A percentile compares a stretch with the other conserved stretches of the same genome.
These are phyloP conservation scores for Chlamydomonas urium DNA, from an alignment of 139 green algal genomes.

Conservation along the genomic window DNA sequence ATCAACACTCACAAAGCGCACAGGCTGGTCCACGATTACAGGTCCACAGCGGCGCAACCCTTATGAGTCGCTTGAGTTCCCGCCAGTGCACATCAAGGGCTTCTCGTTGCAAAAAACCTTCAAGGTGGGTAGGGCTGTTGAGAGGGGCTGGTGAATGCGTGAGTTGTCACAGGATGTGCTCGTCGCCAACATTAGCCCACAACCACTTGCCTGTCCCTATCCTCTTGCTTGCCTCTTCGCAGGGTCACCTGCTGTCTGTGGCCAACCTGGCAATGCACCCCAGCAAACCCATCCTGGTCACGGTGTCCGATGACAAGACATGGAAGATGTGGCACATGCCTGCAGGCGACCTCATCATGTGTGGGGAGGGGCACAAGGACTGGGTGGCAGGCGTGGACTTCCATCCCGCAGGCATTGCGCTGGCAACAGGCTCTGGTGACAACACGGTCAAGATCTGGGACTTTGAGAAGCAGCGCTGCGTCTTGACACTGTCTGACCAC, in stretches of 20 bases:
- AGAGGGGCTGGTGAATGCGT: too few relatives aligned
- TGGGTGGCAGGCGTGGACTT: slow-evolving; percentile 81
- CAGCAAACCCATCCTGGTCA: slow-evolving; percentile 75
- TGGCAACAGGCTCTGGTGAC: slow-evolving; percentile 72
- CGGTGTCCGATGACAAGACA: slow-evolving; percentile 71
- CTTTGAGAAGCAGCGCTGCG: slow-evolving; percentile 76
- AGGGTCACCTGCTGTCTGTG: slow-evolving; percentile 52
- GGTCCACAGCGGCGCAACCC: slow-evolving; percentile 44
- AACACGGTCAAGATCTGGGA: slow-evolving; percentile 79
- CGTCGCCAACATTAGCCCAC: too few relatives aligned
- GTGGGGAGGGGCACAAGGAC: slow-evolving; percentile 74
- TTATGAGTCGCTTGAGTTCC: slow-evolving; percentile 44
- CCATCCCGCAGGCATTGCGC: slow-evolving; percentile 60
- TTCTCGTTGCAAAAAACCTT: slow-evolving; percentile 58
- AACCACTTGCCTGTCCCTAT: too few relatives aligned
- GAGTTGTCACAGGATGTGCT: too few relatives aligned
- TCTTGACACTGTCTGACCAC: slow-evolving; percentile 75
- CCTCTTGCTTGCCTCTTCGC: neutral
- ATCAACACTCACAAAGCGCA: too few relatives aligned
- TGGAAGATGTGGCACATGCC: slow-evolving; percentile 59
- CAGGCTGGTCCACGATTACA: slow-evolving; percentile 32
- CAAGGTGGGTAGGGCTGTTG: slow-evolving; percentile 40
- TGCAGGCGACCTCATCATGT: slow-evolving; percentile 72
- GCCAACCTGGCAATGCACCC: slow-evolving; percentile 73
- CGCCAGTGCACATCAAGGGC: slow-evolving; percentile 41